Conservation (phyloP, 495 filamentous ascomycete species). For the Halenospora varia region DNA sequence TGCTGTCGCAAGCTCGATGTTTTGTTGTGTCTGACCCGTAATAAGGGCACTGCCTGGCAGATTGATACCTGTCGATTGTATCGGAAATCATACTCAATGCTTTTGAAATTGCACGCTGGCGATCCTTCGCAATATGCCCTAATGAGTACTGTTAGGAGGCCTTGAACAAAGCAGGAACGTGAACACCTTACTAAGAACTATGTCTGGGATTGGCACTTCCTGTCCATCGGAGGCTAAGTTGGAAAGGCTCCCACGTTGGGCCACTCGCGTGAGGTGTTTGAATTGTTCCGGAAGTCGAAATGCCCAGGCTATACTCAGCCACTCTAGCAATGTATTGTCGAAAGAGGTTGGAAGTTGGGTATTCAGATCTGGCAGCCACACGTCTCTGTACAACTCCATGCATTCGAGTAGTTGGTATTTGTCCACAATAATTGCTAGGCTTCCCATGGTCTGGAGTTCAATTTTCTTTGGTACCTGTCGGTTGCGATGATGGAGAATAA, state of each 20-base stretch:
- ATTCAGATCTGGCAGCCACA: neutral
- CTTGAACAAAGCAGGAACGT: too few relatives aligned
- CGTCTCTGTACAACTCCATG: conserved; percentile 31
- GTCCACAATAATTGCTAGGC: conserved; percentile 43
- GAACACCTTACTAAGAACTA: neutral
- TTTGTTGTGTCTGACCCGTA: neutral
- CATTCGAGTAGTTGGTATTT: conserved; percentile 42
- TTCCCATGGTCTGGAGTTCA: neutral
- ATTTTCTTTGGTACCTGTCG: neutral
- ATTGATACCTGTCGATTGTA: neutral
- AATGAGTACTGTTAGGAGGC: neutral
- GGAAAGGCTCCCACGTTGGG: neutral
- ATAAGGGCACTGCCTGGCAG: neutral
- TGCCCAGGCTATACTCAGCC: neutral
- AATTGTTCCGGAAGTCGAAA: neutral
- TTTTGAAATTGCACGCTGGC: neutral
- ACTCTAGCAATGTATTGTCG: neutral
- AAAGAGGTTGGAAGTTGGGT: neutral
- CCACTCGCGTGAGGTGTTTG: neutral
- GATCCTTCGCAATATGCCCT: neutral
- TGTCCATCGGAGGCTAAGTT: neutral
- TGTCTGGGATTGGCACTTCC: neutral
- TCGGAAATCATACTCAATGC: neutral
- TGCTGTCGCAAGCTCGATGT: neutral
- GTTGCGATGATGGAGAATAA: neutral